These are phyloP conservation scores for Mycena epipterygia DNA, from an alignment of 768 basidiomycete genomes.

Conservation along the genomic window DNA sequence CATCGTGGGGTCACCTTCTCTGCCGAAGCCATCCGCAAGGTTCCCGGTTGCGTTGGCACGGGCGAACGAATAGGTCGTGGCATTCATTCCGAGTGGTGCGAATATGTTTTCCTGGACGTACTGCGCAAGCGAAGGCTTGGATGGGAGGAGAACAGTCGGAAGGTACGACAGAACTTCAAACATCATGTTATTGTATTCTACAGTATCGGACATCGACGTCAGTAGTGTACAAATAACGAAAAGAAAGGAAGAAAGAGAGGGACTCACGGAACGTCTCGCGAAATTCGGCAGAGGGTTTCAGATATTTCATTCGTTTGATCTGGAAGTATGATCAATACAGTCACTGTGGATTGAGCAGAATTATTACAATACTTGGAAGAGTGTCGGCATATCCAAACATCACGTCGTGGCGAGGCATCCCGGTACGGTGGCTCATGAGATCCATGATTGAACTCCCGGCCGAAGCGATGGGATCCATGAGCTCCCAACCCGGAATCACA, in stretches of 20 bases:
- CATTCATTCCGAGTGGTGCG: slow-evolving; percentile 43
- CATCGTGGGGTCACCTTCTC: slow-evolving; percentile 28
- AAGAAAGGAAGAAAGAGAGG: too few relatives aligned
- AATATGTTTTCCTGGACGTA: slow-evolving; percentile 50
- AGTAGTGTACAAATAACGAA: too few relatives aligned
- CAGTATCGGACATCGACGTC: too few relatives aligned
- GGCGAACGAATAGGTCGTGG: slow-evolving; percentile 47
- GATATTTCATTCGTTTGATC: slow-evolving; percentile 38
- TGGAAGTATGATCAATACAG: background rate
- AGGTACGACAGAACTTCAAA: slow-evolving; percentile 46
- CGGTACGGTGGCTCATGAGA: slow-evolving; percentile 46
- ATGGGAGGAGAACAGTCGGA: slow-evolving; percentile 42
- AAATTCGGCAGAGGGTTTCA: slow-evolving; percentile 46
- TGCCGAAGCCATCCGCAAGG: slow-evolving; percentile 45
- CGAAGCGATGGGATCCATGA: slow-evolving; percentile 41
- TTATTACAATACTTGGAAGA: slow-evolving; percentile 22
- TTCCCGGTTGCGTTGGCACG: slow-evolving; percentile 43
- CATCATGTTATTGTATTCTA: slow-evolving; percentile 49
- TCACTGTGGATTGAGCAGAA: background rate
- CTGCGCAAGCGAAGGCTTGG: slow-evolving; percentile 42
- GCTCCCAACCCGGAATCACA: slow-evolving; percentile 42
- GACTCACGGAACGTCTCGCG: slow-evolving; percentile 43
- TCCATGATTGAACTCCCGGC: slow-evolving; percentile 40
- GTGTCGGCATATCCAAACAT: slow-evolving; percentile 25
- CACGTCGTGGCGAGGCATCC: slow-evolving; percentile 42